A percentile compares a stretch with the other conserved stretches of the same genome.
These are phyloP conservation scores for Ceratocystiopsis sp. DNA, from an alignment of 2,329 filamentous ascomycete genomes.

Conservation along the genomic window DNA sequence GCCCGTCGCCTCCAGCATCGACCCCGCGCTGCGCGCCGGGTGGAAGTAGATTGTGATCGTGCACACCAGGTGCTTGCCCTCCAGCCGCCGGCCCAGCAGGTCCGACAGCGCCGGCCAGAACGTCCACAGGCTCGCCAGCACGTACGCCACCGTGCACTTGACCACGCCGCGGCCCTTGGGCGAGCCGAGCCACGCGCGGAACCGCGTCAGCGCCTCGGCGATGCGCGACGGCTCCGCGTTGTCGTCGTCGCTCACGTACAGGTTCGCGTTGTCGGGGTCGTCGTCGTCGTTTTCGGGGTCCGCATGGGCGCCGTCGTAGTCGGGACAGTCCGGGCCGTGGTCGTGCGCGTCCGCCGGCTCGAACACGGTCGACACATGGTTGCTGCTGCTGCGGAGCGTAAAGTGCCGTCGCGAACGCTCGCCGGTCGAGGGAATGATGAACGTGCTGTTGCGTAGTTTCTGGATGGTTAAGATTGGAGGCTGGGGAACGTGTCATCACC, in stretches of 20 bases:
- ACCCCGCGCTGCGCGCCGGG: slow-evolving; percentile 68
- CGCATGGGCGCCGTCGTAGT: neutral
- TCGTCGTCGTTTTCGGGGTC: neutral
- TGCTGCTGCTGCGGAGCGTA: slow-evolving; percentile 39
- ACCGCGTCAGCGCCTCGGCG: slow-evolving; percentile 10
- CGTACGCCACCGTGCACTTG: slow-evolving; percentile 82
- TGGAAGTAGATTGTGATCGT: slow-evolving; percentile 94
- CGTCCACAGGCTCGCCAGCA: slow-evolving; percentile 72
- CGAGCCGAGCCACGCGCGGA: slow-evolving; percentile 48
- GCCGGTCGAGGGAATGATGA: slow-evolving; percentile 73
- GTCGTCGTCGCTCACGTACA: too few relatives aligned
- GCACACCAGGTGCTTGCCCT: slow-evolving; percentile 86
- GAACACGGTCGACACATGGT: slow-evolving; percentile 15
- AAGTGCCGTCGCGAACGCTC: slow-evolving; percentile 69
- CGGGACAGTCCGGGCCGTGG: neutral
- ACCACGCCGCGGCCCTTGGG: slow-evolving; percentile 63
- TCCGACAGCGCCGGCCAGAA: slow-evolving; percentile 58
- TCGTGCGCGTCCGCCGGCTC: slow-evolving; percentile 11
- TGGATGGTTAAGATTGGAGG: slow-evolving; percentile 14
- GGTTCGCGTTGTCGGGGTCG: too few relatives aligned
- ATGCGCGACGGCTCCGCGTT: slow-evolving; percentile 9
- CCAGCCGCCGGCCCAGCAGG: slow-evolving; percentile 56
- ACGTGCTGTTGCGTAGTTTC: slow-evolving; percentile 71
- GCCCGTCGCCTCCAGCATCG: slow-evolving; percentile 72
- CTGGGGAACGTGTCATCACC: neutral